Conservation (phyloP, 2,329 filamentous ascomycete species). For the Penicillium sp. region DNA sequence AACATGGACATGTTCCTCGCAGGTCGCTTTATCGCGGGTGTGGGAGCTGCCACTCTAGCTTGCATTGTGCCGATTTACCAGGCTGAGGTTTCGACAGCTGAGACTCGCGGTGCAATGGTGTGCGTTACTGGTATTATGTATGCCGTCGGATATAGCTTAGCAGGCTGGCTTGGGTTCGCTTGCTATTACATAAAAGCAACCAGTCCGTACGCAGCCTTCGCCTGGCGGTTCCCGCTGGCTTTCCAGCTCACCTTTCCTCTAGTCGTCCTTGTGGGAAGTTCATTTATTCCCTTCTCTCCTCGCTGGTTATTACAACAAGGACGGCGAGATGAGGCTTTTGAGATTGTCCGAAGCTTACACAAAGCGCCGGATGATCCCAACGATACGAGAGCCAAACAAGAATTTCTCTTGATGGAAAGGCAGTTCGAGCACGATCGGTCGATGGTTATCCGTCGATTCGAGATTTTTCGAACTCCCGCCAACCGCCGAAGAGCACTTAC, state of each 20-base stretch:
- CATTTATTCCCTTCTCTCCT: conserved; percentile 48
- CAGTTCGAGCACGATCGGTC: conserved; percentile 48
- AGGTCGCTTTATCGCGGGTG: conserved; percentile 43
- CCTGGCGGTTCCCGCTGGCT: conserved; percentile 54
- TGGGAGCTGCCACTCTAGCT: conserved; percentile 42
- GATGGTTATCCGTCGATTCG: conserved; percentile 40
- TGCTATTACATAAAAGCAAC: conserved; percentile 41
- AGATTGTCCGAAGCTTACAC: conserved; percentile 40
- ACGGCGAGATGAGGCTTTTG: conserved; percentile 44
- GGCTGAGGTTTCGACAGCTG: conserved; percentile 45
- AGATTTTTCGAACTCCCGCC: conserved; percentile 47
- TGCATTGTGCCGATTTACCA: conserved; percentile 33
- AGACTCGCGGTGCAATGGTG: conserved; percentile 47
- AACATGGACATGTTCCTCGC: conserved; percentile 48
- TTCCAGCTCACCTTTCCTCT: conserved; percentile 49
- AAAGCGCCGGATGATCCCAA: too few species aligned
- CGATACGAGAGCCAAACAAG: conserved; percentile 26
- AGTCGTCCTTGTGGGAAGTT: conserved; percentile 44
- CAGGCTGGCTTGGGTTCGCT: conserved; percentile 48
- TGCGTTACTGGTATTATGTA: conserved; percentile 48
- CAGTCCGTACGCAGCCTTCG: conserved; percentile 33
- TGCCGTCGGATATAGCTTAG: conserved; percentile 45
- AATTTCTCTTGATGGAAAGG: conserved; percentile 51
- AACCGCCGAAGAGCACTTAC: conserved; percentile 48
- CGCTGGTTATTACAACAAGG: conserved; percentile 52